phyloP scores from a whole-genome alignment of 768 basidiomycete genomes.

The Naematelia encephala region DNA sequence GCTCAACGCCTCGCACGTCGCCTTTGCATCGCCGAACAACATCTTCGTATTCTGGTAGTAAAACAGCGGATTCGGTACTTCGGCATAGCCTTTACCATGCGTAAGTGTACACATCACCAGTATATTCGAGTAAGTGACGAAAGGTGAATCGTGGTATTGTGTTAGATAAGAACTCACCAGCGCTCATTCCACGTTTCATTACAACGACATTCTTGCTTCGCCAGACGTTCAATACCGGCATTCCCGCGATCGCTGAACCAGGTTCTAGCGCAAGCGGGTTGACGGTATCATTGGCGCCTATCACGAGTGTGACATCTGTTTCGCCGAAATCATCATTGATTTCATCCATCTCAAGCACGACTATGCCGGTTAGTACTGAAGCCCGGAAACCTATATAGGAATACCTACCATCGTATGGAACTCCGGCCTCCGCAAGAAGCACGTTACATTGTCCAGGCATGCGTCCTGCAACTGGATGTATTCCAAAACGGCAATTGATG shows the following conservation, averaged over 20 bases:
- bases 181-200: conserved; percentile 88
- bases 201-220: conserved; percentile 89
- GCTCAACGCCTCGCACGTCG: conserved; percentile 68
- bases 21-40: conserved; percentile 88
- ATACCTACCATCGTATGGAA: conserved; percentile 77
- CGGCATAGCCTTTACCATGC: conserved; percentile 60
- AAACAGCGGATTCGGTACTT: conserved; percentile 91
- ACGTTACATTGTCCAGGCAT: conserved; percentile 95
- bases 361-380: conserved; percentile 51
- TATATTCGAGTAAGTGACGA: background rate
- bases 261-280: conserved; percentile 85
- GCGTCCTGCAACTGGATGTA: conserved; percentile 82
- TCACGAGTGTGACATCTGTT: conserved; percentile 85
- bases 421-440: conserved; percentile 82
- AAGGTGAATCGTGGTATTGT: background rate
- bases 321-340: conserved; percentile 88
- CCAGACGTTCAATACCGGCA: conserved; percentile 90
- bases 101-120: no score
- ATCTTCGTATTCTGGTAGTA: conserved; percentile 86
- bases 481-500: conserved; percentile 60
- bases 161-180: conserved; percentile 53
- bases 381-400: no score
- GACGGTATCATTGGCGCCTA: conserved; percentile 88
- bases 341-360: conserved; percentile 90
- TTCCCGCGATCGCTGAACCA: conserved; percentile 82